These are phyloP conservation scores for Collybia sordida DNA, from an alignment of 768 basidiomycete genomes.

Conservation along the genomic window DNA sequence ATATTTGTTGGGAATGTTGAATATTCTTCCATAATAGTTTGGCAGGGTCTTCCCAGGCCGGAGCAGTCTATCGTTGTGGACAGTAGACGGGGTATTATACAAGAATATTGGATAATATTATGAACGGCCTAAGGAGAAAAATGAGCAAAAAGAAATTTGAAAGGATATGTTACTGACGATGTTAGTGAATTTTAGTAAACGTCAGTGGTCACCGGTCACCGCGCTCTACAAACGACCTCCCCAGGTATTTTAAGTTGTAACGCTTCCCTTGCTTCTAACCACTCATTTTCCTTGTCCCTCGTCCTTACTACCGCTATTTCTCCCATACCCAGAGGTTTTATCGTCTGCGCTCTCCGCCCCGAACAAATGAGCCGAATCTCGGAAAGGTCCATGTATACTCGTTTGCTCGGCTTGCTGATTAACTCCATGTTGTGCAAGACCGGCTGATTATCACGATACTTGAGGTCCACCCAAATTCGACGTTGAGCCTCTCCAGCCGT, in stretches of 20 bases:
- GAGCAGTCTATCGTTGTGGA: no score
- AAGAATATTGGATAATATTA: no score
- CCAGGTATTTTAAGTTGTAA: slow-evolving; percentile 74
- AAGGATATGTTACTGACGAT: no score
- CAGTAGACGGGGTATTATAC: no score
- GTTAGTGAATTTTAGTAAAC: neutral
- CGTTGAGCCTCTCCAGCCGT: slow-evolving; percentile 59
- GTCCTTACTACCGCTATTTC: slow-evolving; percentile 89
- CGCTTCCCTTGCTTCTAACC: slow-evolving; percentile 93
- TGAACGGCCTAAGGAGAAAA: no score
- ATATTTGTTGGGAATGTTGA: no score
- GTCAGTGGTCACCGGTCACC: no score
- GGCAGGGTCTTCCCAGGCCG: no score
- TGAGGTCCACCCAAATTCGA: slow-evolving; percentile 92
- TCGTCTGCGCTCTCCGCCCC: slow-evolving; percentile 76
- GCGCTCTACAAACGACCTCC: slow-evolving; percentile 85
- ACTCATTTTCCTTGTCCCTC: slow-evolving; percentile 68
- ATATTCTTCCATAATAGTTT: no score
- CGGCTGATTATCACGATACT: slow-evolving; percentile 88
- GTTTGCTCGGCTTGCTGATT: slow-evolving; percentile 81
- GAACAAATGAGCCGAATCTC: slow-evolving; percentile 81
- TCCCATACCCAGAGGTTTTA: slow-evolving; percentile 86
- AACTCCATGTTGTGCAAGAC: slow-evolving; percentile 80
- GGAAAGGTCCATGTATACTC: slow-evolving; percentile 68
- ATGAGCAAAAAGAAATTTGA: no score